phyloP scores from a whole-genome alignment of 805 yeast genomes.

The Tetrapisispora fleetii region DNA sequence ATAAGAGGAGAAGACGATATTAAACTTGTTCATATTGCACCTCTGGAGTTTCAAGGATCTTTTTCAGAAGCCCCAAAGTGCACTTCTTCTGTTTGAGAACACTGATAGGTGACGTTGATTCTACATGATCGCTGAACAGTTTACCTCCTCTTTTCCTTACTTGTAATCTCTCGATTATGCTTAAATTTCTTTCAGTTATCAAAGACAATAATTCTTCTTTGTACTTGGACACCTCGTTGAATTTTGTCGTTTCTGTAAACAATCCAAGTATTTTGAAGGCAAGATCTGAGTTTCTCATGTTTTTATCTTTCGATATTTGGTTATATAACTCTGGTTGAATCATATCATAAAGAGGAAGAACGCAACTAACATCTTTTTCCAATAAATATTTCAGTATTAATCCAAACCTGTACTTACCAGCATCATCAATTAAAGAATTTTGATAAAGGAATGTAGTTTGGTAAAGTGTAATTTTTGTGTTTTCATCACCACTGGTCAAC shows the following conservation, averaged over 20 bases:
- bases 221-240: conserved; percentile 2
- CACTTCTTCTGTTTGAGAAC: not conserved
- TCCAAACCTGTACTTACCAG: conserved; percentile 24
- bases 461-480: conserved; percentile 21
- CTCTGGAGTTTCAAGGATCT: not conserved
- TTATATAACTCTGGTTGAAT: conserved; percentile 22
- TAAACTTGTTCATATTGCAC: too few species aligned
- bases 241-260: conserved; percentile 23
- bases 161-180: conserved; percentile 4
- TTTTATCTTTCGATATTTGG: conserved; percentile 19
- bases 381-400: conserved; percentile 21
- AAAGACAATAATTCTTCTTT: conserved; percentile 12
- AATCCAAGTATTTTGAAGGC: conserved; percentile 22
- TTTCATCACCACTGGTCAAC: conserved; percentile 19
- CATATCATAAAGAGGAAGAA: conserved; percentile 25
- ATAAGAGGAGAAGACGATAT: too few species aligned
- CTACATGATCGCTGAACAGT: not conserved
- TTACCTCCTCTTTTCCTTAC: not conserved
- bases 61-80: not conserved
- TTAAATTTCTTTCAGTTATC: conserved; percentile 7
- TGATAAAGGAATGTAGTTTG: conserved; percentile 24
- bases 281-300: conserved; percentile 20
- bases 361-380: conserved; percentile 18
- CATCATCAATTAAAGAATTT: conserved; percentile 25
- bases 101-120: too few species aligned